Evolutionary conservation across 495 filamentous ascomycete genomes (phyloP).

Genomic region (Lasiosphaeris hirsuta): DNA sequence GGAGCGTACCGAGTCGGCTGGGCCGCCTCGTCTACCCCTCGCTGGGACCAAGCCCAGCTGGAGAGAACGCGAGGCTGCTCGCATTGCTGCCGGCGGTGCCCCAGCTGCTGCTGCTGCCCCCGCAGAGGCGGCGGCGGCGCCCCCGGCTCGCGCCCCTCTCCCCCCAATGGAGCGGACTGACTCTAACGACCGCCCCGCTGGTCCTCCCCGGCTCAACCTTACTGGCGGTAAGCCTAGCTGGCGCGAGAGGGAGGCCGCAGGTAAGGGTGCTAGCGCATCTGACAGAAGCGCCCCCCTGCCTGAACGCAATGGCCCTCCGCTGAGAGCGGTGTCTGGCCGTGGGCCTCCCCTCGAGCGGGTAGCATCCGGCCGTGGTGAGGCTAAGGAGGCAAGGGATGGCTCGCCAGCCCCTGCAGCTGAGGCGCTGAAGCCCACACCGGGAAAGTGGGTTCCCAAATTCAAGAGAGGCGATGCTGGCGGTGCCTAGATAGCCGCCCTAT

Average conservation of each 20-base stretch:
- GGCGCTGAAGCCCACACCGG: constrained; percentile 42
- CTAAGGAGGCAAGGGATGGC: constrained; percentile 14
- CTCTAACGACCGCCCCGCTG: constrained; percentile 52
- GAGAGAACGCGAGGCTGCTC: constrained; percentile 43
- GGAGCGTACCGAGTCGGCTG: constrained; percentile 34
- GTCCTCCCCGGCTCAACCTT: constrained; percentile 67
- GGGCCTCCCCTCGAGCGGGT: constrained; percentile 29
- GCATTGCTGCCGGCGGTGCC: constrained; percentile 5
- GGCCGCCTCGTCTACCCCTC: constrained; percentile 29
- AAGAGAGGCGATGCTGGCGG: constrained; percentile 27
- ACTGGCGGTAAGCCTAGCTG: constrained; percentile 63
- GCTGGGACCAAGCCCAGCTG: constrained; percentile 38
- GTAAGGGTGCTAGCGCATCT: constrained; percentile 39
- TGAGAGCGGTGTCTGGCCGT: constrained; percentile 26
- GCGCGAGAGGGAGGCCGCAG: constrained; percentile 77
- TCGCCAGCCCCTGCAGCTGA: constrained; percentile 34
- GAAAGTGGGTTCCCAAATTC: constrained; percentile 45
- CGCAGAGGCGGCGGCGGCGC: constrained; percentile 21
- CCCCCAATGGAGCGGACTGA: constrained; percentile 46
- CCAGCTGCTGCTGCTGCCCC: constrained; percentile 24
- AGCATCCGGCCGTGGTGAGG: constrained; percentile 31
- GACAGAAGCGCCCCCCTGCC: constrained; percentile 14
- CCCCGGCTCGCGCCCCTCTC: constrained; percentile 25
- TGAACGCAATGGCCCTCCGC: constrained; percentile 23
- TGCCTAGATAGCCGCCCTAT: constrained; percentile 16